These are phyloP conservation scores for Avicennia marina DNA, from an alignment of 257 asterid genomes.

Conservation along the genomic window DNA sequence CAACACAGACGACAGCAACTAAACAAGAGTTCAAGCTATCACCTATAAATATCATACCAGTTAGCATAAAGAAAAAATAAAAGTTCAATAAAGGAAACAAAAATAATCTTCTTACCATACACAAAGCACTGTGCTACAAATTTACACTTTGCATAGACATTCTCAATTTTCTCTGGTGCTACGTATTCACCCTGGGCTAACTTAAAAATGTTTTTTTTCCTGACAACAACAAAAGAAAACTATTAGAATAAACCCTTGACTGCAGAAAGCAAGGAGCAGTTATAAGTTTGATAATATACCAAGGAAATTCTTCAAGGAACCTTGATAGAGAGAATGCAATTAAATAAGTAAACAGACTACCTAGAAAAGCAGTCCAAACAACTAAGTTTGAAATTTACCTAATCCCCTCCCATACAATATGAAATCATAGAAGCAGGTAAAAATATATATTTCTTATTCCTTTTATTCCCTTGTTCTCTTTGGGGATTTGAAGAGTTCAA, in stretches of 20 bases:
- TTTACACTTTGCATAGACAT: constrained; percentile 88
- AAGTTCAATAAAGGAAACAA: background rate
- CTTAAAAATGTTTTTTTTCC: constrained; percentile 95
- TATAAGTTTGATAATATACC: background rate
- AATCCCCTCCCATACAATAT: background rate
- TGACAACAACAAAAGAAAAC: constrained; percentile 25
- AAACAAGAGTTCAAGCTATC: constrained; percentile 87
- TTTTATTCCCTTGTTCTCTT: too few relatives aligned
- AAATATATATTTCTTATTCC: too few relatives aligned
- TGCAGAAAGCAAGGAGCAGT: constrained; percentile 3
- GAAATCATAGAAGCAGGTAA: too few relatives aligned
- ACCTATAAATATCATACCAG: constrained; percentile 41
- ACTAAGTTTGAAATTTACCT: background rate
- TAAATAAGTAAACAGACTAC: background rate
- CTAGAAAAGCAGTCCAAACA: background rate
- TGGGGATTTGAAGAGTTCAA: background rate
- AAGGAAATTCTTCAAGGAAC: background rate
- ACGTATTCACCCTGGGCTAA: constrained; percentile 97
- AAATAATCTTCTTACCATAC: constrained; percentile 52
- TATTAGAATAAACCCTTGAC: constrained; percentile 1
- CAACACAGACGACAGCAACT: constrained; percentile 78
- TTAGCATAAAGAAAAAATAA: constrained; percentile 18
- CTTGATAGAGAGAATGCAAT: background rate
- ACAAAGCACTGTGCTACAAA: constrained; percentile 86
- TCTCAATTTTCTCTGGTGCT: constrained; percentile 96